Evolutionary conservation across 192 early-diverging fungal genomes (phyloP), one percentile per base, ranked within the genome.

Genomic region (Coemansia sp.): DNA sequence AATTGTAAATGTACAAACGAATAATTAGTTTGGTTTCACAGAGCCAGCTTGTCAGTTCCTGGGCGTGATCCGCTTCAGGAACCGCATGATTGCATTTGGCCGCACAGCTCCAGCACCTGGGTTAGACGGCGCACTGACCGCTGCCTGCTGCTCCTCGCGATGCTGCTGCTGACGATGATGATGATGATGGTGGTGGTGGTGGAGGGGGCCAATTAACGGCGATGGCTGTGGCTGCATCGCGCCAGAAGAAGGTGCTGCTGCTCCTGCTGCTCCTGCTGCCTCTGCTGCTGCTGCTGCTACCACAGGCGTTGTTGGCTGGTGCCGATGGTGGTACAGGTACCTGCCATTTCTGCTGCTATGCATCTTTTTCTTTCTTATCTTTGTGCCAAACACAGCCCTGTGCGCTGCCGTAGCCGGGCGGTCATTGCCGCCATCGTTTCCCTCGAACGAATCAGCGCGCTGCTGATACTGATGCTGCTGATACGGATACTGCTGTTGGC

Each of bases 41-140:
- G 3, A 30, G 1, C 3, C 30, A 1, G 30, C 30, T 30, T 30
- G 30, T 67, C 39, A 73, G 57, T 57, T 78, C 51, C 64, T 73
- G 2, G 71, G 77, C 9, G 77, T 65, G 34, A 79, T 79, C 39
- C 77, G 71, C 68, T 73, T 73, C 39, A 79, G 60, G 67, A 79
- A 73, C 14, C 77, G 66, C 77, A 79, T 73, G 16, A 79, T 69
- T 9, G 67, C 77, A 63, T 79, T 79, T 12, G 77, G 77, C 20
- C 77, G 49, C 18, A 79, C 73, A 30, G 68, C 64, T 0, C 64
- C 39, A 11, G 65, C 33, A 18, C 55, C 57, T 34, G 45, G 15
- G 4, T 4, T 14, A 33, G 38, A 21, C 43, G 33, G 1, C 26
- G 51, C 51, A 23, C 51, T 23, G 24, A 10, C 51, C 21, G 24